Percentiles rank a stretch among this genome's conserved stretches.
These are phyloP conservation scores for Pugionium dolabratum DNA, from an alignment of 345 rosid species.

Conservation along the genomic window DNA sequence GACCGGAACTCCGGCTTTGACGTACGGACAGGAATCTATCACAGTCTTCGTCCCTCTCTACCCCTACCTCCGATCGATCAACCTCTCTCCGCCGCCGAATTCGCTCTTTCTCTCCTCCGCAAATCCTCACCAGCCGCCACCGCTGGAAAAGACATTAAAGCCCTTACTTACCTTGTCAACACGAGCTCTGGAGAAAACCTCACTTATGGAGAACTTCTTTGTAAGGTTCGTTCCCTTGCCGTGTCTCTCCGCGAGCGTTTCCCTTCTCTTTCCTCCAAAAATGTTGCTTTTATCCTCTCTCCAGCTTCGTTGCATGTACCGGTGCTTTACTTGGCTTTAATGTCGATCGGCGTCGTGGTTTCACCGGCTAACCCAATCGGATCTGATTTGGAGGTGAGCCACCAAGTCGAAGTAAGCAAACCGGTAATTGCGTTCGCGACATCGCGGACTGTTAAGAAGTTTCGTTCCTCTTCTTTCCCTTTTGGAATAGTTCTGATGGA, in stretches of 20 bases:
- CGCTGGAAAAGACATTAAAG: constrained; percentile 33
- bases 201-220: constrained; percentile 50
- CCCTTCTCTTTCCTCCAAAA: constrained; percentile 47
- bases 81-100: constrained; percentile 59
- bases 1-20: constrained; percentile 58
- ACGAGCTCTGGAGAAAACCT: constrained; percentile 49
- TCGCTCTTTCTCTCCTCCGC: constrained; percentile 52
- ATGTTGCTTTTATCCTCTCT: constrained; percentile 68
- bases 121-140: constrained; percentile 37
- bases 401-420: constrained; percentile 52
- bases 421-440: constrained; percentile 78
- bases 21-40: constrained; percentile 49
- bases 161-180: constrained; percentile 47
- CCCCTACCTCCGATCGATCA: constrained; percentile 52
- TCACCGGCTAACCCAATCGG: constrained; percentile 74
- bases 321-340: constrained; percentile 64
- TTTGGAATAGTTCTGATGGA: constrained; percentile 56
- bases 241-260: constrained; percentile 43
- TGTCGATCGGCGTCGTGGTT: constrained; percentile 66
- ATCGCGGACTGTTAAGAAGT: constrained; percentile 46
- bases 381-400: constrained; percentile 60
- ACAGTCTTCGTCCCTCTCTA: constrained; percentile 51
- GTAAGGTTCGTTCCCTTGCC: constrained; percentile 51
- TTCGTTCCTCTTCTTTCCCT: constrained; percentile 42
- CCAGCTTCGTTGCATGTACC: constrained; percentile 68